Conservation (phyloP, 1,284 basidiomycete species). For the Rhodotorula sp. region DNA sequence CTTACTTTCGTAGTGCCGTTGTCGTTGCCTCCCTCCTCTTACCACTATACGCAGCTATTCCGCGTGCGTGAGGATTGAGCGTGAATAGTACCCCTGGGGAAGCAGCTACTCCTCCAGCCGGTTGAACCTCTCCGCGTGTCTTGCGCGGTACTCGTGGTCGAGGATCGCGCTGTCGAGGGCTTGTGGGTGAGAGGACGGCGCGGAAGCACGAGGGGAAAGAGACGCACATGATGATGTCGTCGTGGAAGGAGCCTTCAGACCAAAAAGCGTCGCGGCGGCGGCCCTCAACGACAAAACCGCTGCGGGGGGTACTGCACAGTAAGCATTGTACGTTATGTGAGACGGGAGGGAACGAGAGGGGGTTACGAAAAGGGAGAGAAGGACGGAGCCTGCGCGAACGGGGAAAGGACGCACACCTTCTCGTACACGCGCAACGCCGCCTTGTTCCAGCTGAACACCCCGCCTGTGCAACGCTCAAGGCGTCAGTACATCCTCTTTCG, state of each 20-base stretch:
- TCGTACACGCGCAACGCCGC: not conserved
- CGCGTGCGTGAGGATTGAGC: no score
- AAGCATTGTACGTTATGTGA: no score
- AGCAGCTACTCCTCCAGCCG: not conserved
- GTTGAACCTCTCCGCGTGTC: not conserved
- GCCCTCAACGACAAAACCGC: conserved; percentile 14
- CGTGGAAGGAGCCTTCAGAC: conserved; percentile 12
- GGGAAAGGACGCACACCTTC: not conserved
- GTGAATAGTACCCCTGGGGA: no score
- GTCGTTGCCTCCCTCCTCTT: no score
- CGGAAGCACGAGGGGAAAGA: fast-evolving
- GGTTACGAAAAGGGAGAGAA: no score
- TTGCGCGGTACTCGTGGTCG: not conserved
- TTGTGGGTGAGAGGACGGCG: no score
- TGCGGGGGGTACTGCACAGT: not conserved
- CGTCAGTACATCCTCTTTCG: not conserved
- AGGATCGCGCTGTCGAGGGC: not conserved
- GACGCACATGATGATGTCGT: conserved; percentile 16
- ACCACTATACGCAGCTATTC: no score
- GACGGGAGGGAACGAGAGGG: not conserved
- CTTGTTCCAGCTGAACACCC: not conserved
- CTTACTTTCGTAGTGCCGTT: no score
- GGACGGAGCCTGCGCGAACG: no score
- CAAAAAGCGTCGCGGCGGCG: conserved; percentile 1
- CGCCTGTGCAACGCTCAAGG: not conserved